phyloP scores from a whole-genome alignment of 805 yeast species.

The Barnettozyma siamensis region DNA sequence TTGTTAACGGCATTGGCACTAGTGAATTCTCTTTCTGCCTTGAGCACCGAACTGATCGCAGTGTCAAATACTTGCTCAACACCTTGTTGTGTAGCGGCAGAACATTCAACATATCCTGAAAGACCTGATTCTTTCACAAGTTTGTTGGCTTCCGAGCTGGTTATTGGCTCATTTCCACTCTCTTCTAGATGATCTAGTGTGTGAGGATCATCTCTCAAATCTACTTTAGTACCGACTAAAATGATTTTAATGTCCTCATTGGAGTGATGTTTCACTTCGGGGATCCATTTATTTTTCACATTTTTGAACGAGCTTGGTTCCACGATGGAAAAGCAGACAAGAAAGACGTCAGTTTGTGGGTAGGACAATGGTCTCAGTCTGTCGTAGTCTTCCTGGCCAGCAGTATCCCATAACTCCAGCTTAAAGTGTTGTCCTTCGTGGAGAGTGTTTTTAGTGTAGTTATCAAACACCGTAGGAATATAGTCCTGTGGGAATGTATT shows the following conservation, averaged over 20 bases:
- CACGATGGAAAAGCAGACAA: conserved; percentile 80
- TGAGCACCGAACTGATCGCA: conserved; percentile 66
- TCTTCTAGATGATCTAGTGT: conserved; percentile 59
- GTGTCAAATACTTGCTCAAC: conserved; percentile 79
- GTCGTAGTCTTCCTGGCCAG: conserved; percentile 92
- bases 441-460: conserved; percentile 82
- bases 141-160: conserved; percentile 54
- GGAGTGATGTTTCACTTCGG: conserved; percentile 82
- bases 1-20: conserved; percentile 6
- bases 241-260: conserved; percentile 63
- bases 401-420: conserved; percentile 92
- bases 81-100: conserved; percentile 85
- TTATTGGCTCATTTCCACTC: conserved; percentile 55
- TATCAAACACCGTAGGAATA: conserved; percentile 91
- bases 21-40: conserved; percentile 14
- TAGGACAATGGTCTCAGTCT: conserved; percentile 83
- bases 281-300: conserved; percentile 77
- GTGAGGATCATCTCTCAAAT: conserved; percentile 76
- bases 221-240: conserved; percentile 84
- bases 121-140: conserved; percentile 70
- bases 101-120: conserved; percentile 75
- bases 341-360: conserved; percentile 86
- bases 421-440: conserved; percentile 78
- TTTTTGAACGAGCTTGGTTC: conserved; percentile 77
- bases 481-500: conserved; percentile 91